phyloP scores from a whole-genome alignment of 148 eudicot species.

The Drosera capensis region DNA sequence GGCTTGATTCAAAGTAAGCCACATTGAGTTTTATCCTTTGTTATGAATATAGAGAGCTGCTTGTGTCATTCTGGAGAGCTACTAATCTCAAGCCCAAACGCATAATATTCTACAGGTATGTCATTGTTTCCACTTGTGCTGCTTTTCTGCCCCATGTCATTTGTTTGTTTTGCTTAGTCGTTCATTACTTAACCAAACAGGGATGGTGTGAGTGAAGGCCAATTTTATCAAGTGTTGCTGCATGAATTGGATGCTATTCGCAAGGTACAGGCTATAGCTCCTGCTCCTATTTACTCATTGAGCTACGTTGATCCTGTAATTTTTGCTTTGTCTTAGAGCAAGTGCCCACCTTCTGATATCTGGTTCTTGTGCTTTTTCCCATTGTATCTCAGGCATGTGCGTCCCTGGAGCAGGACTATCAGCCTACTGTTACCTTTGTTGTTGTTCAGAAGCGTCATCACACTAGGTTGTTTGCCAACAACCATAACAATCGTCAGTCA shows the following conservation, averaged over 20 bases:
- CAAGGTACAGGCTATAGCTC: constrained; percentile 28
- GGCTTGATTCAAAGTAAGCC: background rate
- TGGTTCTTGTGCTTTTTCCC: background rate
- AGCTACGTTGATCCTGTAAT: background rate
- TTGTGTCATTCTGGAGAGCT: constrained; percentile 59
- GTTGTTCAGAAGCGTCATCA: constrained; percentile 92
- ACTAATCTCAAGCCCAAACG: constrained; percentile 61
- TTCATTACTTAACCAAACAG: constrained; percentile 11
- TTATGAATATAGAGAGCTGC: constrained; percentile 42
- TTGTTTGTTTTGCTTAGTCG: background rate
- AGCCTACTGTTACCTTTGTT: constrained; percentile 86
- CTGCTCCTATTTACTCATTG: constrained; percentile 1
- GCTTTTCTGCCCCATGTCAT: background rate
- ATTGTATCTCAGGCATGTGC: constrained; percentile 46
- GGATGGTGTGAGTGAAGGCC: constrained; percentile 90
- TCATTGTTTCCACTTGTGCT: background rate
- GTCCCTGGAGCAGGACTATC: constrained; percentile 77
- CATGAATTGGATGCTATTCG: constrained; percentile 73
- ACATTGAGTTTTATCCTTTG: background rate
- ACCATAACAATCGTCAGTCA: constrained; percentile 39
- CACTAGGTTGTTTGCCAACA: constrained; percentile 69
- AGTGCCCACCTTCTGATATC: background rate
- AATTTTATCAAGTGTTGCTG: constrained; percentile 68
- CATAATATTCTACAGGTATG: constrained; percentile 87
- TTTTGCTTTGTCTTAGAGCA: background rate